A percentile compares a stretch with the other conserved stretches of the same genome.
Conservation (phyloP, 441 rosid genomes). For the Pelargonium australe region DNA sequence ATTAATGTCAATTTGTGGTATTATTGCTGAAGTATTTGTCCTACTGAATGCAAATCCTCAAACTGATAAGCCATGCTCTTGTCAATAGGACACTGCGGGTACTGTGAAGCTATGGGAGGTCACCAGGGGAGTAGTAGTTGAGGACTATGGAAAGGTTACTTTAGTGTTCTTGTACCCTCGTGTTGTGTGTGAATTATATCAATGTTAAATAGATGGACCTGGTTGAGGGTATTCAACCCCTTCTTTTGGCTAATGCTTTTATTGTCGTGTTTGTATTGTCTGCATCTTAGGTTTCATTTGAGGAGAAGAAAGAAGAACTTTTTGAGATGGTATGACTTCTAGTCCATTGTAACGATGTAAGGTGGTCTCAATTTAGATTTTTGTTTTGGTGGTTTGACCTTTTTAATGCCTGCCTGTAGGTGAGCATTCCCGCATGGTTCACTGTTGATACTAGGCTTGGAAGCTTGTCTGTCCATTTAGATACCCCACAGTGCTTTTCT, state of each 20-base stretch:
- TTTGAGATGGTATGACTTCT: slow-evolving; percentile 73
- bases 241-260: neutral
- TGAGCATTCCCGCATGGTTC: slow-evolving; percentile 98
- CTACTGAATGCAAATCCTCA: slow-evolving; percentile 4
- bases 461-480: slow-evolving; percentile 92
- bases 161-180: slow-evolving; percentile 10
- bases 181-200: slow-evolving; percentile 2
- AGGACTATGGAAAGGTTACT: slow-evolving; percentile 87
- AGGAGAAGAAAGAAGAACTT: slow-evolving; percentile 78
- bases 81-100: slow-evolving; percentile 76
- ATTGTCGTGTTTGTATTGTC: slow-evolving; percentile 13
- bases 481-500: slow-evolving; percentile 97
- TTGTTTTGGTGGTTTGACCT: slow-evolving; percentile 13
- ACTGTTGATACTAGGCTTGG: slow-evolving; percentile 95
- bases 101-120: slow-evolving; percentile 96
- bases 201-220: neutral
- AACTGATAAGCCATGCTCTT: slow-evolving; percentile 16
- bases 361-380: neutral
- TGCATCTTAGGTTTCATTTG: slow-evolving; percentile 65
- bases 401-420: slow-evolving; percentile 39
- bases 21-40: slow-evolving; percentile 4
- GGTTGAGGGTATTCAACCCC: neutral
- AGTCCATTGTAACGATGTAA: slow-evolving; percentile 2
- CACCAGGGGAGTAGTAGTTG: slow-evolving; percentile 71
- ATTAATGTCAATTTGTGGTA: slow-evolving; percentile 4